These are phyloP conservation scores for Venturia pyrina DNA, from an alignment of 2,329 filamentous ascomycete species.

Conservation along the genomic window DNA sequence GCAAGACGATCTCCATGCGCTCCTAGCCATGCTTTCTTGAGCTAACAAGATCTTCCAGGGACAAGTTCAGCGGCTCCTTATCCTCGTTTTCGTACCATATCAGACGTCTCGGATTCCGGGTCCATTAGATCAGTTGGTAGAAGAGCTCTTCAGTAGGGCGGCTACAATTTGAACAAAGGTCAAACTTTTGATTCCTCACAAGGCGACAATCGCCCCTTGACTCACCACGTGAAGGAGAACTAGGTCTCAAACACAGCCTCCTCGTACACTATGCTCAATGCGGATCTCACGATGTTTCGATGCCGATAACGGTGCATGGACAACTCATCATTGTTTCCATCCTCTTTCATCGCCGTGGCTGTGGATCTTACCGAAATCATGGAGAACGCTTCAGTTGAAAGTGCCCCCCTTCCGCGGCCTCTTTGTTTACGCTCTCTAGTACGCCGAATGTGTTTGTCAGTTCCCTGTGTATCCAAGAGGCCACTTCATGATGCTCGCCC, in stretches of 20 bases:
- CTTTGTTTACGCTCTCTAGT: neutral
- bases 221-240: neutral
- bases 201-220: neutral
- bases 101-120: neutral
- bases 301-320: neutral
- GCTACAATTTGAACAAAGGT: neutral
- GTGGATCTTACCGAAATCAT: neutral
- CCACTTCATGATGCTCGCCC: neutral
- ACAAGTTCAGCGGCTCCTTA: neutral
- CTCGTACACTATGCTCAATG: neutral
- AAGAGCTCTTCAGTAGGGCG: neutral
- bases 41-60: neutral
- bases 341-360: neutral
- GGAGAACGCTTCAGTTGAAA: neutral
- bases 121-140: neutral
- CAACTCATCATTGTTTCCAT: neutral
- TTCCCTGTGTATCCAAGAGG: neutral
- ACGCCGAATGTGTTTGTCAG: neutral
- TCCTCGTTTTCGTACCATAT: neutral
- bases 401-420: neutral
- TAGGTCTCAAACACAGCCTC: neutral
- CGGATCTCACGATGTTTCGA: neutral
- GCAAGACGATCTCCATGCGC: neutral
- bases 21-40: neutral
- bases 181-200: neutral